Base-by-base conservation (phyloP, 2,329 filamentous ascomycete species). In the Talaromyces funiculosus region DNA sequence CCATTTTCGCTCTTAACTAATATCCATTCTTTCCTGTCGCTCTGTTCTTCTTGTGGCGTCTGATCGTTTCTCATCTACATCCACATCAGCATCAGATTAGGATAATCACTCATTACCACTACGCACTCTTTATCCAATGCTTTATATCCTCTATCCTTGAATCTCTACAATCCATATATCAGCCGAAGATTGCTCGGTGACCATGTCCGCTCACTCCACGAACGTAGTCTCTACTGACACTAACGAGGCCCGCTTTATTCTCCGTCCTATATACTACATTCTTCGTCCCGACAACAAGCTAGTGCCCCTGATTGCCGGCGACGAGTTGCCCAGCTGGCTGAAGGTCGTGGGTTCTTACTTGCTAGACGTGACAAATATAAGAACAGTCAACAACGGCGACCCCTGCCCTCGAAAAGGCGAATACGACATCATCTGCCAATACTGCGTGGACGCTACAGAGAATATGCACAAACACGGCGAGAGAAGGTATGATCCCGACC, bases 241-340 rank as follows among this genome's bases (percentile, higher is more conserved):
- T 10, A 10, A 24, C 20, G 12, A 45, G 14, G 5, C n/a, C 18
- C 29, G 29, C 14, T 31, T 18, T n/a, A 10, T 33, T 16, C 42
- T 45, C 29, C 54, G 45, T 20, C 76, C 77, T 3, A 64, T 68
- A 14, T 78, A 74, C 65, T 80, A 73, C 60, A 64, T 80, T 43
- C 65, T 71, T 37, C 72, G 78, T 2, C 69, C 71, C 1, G 72
- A 73, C 38, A 68, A 71, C 6, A 61, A 63, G 6, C 61, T 71
- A 14, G 69, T 75, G 10, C 77, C 78, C 7, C 66, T 80, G 26
- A 71, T 80, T 22, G 70, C 78, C 0, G 57, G 77, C 7, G 78
- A 80, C 58, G 77, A 80, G 66, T 65, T 80, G 3, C 77, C 77
- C 3, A 47, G 62, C 1, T 74, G 72, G 69, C 51, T 75, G 8